A percentile compares a stretch with the other conserved stretches of the same genome.
Conservation (phyloP, 306 rosid species). For the Sicyos edulis region DNA sequence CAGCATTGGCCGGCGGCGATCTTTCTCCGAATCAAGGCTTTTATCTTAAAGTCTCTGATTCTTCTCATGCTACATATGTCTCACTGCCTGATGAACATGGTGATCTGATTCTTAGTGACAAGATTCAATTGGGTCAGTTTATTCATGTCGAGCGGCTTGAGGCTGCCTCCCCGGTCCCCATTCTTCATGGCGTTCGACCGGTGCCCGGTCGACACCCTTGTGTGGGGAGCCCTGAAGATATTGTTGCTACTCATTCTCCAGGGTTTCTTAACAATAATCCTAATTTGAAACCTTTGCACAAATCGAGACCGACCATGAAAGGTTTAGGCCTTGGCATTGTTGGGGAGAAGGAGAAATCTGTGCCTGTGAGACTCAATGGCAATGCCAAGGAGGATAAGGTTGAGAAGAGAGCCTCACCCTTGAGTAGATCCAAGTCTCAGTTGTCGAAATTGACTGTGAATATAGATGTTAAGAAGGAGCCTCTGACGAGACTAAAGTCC, state of each 20-base stretch:
- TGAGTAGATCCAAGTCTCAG: slow-evolving; percentile 47
- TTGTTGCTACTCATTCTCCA: slow-evolving; percentile 74
- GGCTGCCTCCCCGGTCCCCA: slow-evolving; percentile 86
- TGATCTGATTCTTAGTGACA: slow-evolving; percentile 93
- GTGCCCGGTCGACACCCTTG: slow-evolving; percentile 91
- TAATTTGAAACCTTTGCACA: slow-evolving; percentile 33
- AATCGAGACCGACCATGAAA: slow-evolving; percentile 38
- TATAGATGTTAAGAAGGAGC: slow-evolving; percentile 58
- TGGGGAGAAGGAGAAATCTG: slow-evolving; percentile 39
- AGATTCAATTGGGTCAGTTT: slow-evolving; percentile 92
- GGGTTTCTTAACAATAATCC: slow-evolving; percentile 54
- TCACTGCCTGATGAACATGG: slow-evolving; percentile 90
- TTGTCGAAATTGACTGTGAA: slow-evolving; percentile 35
- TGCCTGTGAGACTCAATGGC: slow-evolving; percentile 29
- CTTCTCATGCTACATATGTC: slow-evolving; percentile 91
- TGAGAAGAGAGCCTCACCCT: slow-evolving; percentile 43
- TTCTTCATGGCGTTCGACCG: slow-evolving; percentile 85
- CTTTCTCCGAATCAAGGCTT: slow-evolving; percentile 84
- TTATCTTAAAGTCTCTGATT: slow-evolving; percentile 92
- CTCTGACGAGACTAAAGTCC: slow-evolving; percentile 56
- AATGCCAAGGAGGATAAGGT: slow-evolving; percentile 45
- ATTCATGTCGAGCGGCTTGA: slow-evolving; percentile 82
- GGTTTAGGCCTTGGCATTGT: slow-evolving; percentile 28
- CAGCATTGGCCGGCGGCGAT: slow-evolving; percentile 87
- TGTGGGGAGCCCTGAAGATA: slow-evolving; percentile 89